Evolutionary conservation across 106 monocot genomes (phyloP).

Genomic region (Chionographis japonica): DNA sequence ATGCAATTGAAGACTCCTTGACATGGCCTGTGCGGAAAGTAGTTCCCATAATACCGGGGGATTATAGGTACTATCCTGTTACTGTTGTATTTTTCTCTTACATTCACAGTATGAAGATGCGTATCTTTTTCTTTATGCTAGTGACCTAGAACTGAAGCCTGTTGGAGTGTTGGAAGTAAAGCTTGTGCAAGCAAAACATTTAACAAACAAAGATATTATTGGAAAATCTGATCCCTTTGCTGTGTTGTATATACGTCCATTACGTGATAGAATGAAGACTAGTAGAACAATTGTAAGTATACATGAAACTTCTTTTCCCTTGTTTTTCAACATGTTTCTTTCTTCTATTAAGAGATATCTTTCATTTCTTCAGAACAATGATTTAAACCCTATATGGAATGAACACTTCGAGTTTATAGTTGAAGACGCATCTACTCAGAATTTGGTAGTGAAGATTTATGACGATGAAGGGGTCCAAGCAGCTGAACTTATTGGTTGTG

Average conservation of each 20-base stretch:
- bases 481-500: constrained; percentile 80
- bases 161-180: constrained; percentile 84
- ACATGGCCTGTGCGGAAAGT: constrained; percentile 91
- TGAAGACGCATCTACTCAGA: constrained; percentile 85
- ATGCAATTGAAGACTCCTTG: constrained; percentile 85
- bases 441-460: constrained; percentile 73
- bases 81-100: background rate
- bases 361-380: constrained; percentile 70
- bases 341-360: background rate
- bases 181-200: constrained; percentile 76
- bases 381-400: constrained; percentile 98
- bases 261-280: constrained; percentile 71
- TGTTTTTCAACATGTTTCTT: background rate
- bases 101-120: background rate
- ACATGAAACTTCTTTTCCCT: background rate
- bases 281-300: constrained; percentile 88
- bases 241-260: constrained; percentile 66
- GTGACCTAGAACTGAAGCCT: constrained; percentile 89
- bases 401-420: constrained; percentile 90
- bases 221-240: constrained; percentile 99
- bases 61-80: constrained; percentile 59
- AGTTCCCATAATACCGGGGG: constrained; percentile 89
- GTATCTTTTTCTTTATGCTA: constrained; percentile 6
- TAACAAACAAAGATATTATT: constrained; percentile 91
- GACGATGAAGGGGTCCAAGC: constrained; percentile 94